phyloP scores from a whole-genome alignment of 164 flowering plant species.

The Tetrastigma voinierianum region DNA sequence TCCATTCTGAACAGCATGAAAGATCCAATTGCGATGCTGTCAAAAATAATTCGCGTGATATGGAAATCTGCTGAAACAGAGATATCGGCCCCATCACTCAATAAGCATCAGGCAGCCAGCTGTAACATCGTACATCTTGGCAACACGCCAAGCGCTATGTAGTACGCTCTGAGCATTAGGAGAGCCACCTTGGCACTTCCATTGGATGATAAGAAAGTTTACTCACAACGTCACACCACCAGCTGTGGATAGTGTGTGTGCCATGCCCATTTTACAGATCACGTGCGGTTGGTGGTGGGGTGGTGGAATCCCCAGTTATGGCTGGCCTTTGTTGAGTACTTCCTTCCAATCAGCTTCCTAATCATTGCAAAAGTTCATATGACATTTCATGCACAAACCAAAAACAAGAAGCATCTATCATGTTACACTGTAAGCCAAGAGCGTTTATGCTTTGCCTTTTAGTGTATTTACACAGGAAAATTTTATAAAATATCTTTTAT shows the following conservation, averaged over 20 bases:
- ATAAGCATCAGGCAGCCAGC: conserved; percentile 21
- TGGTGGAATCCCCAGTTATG: neutral
- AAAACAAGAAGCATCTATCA: too few relatives aligned
- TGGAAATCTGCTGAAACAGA: conserved; percentile 13
- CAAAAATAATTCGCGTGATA: neutral
- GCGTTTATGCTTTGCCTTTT: too few relatives aligned
- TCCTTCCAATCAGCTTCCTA: too few relatives aligned
- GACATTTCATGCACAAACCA: too few relatives aligned
- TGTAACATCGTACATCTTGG: conserved; percentile 13
- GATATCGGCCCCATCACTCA: conserved; percentile 28
- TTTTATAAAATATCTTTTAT: too few relatives aligned
- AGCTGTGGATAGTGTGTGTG: too few relatives aligned
- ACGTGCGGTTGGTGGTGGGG: neutral
- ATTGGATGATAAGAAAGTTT: too few relatives aligned
- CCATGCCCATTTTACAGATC: too few relatives aligned
- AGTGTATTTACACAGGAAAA: too few relatives aligned
- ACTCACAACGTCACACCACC: too few relatives aligned
- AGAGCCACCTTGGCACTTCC: conserved; percentile 22
- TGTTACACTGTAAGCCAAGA: too few relatives aligned
- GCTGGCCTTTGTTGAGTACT: neutral
- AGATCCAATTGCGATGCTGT: conserved; percentile 15
- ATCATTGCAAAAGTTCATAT: too few relatives aligned
- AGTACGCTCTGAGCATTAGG: conserved; percentile 18
- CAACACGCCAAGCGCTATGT: conserved; percentile 31
- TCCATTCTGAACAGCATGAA: conserved; percentile 25